A percentile compares a stretch with the other conserved stretches of the same genome.
These are phyloP conservation scores for Backusella morwellensis DNA, from an alignment of 192 early-diverging fungal genomes.

Conservation along the genomic window DNA sequence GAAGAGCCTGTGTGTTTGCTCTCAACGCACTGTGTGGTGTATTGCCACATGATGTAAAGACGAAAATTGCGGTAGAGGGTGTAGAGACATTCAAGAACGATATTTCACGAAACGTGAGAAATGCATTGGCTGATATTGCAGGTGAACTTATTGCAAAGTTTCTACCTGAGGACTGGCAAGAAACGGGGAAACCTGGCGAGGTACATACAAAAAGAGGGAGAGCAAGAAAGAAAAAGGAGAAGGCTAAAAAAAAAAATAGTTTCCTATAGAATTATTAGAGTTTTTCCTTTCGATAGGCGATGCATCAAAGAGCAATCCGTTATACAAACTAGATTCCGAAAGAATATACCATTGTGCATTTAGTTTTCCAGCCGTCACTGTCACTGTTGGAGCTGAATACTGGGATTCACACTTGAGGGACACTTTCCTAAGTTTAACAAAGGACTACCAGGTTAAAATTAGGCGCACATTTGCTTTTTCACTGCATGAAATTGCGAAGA, in stretches of 20 bases:
- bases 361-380: conserved; percentile 59
- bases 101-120: conserved; percentile 52
- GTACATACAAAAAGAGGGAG: conserved; percentile 1
- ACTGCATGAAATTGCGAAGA: conserved; percentile 54
- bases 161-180: conserved; percentile 38
- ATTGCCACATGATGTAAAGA: conserved; percentile 45
- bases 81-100: conserved; percentile 52
- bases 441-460: conserved; percentile 53
- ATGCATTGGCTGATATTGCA: conserved; percentile 51
- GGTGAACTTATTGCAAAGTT: conserved; percentile 59
- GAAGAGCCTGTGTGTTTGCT: conserved; percentile 50
- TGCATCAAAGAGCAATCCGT: conserved; percentile 29
- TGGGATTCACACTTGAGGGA: conserved; percentile 57
- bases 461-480: conserved; percentile 58
- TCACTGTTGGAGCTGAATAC: conserved; percentile 51
- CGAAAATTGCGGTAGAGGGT: conserved; percentile 41
- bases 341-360: conserved; percentile 54
- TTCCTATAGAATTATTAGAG: conserved; percentile 47
- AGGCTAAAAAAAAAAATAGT: conserved; percentile 9
- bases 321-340: conserved; percentile 51
- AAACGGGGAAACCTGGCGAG: conserved; percentile 25
- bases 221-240: neutral
- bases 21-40: conserved; percentile 46
- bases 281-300: conserved; percentile 46
- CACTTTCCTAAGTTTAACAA: conserved; percentile 40